Evolutionary conservation across 2,329 filamentous ascomycete genomes (phyloP).

Genomic region (Tolypocladium endophyticum): DNA sequence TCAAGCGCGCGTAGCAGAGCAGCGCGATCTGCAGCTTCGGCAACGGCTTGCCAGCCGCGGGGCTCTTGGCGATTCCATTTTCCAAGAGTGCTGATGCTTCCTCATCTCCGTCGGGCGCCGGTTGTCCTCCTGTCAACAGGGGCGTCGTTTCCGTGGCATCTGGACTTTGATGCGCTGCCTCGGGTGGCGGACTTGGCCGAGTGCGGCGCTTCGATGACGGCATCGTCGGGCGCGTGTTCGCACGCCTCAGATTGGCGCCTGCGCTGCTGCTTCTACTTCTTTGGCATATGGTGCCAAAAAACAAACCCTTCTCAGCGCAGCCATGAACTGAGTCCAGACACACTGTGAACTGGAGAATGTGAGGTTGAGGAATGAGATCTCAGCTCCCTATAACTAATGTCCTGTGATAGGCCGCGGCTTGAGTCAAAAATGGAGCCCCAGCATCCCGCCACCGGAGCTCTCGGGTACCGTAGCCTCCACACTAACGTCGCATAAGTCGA

Average conservation of each 20-base stretch:
- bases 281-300: neutral
- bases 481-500: neutral
- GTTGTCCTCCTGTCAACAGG: neutral
- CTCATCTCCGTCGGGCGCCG: neutral
- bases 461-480: neutral
- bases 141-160: neutral
- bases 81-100: neutral
- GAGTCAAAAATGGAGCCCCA: neutral
- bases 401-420: neutral
- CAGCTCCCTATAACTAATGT: no score
- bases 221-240: neutral
- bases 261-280: neutral
- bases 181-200: neutral
- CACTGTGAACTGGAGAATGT: neutral
- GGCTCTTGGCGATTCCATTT: neutral
- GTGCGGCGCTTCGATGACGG: neutral
- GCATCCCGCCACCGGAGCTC: neutral
- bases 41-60: conserved; percentile 30
- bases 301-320: neutral
- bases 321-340: neutral
- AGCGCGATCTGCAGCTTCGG: conserved; percentile 56
- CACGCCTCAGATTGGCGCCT: neutral
- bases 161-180: neutral
- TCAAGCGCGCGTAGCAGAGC: conserved; percentile 61
- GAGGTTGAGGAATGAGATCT: neutral